Percentiles rank a stretch among this genome's conserved stretches.
Conservation (phyloP, 768 basidiomycete genomes). For the Lactifluus echinatus region DNA sequence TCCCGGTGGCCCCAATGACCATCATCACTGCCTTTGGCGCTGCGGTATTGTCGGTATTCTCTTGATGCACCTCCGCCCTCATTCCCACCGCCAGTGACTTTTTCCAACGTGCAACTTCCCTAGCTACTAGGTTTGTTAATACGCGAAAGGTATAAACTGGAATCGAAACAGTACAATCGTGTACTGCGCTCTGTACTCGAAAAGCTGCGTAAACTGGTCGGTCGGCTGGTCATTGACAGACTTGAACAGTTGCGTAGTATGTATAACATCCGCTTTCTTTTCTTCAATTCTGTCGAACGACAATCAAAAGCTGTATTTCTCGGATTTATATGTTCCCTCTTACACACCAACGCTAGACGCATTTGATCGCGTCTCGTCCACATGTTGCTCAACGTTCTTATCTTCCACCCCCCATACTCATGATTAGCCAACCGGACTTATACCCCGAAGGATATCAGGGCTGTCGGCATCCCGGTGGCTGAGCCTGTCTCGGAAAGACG, state of each 20-base stretch:
- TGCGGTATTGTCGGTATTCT: slow-evolving; percentile 6
- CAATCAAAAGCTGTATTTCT: background rate
- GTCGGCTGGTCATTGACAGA: background rate
- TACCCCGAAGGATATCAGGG: background rate
- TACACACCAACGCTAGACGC: slow-evolving; percentile 15
- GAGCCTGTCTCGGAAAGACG: background rate
- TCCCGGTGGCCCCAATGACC: slow-evolving; percentile 1
- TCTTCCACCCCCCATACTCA: background rate
- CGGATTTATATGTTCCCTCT: slow-evolving; percentile 11
- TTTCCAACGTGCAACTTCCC: background rate
- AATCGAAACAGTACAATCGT: background rate
- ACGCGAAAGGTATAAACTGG: background rate
- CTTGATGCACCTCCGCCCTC: background rate
- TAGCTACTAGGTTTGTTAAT: background rate
- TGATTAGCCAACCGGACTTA: background rate
- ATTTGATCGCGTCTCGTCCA: slow-evolving; percentile 3
- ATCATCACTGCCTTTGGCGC: background rate
- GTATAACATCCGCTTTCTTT: slow-evolving; percentile 10
- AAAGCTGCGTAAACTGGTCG: slow-evolving; percentile 4
- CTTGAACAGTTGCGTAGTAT: slow-evolving; percentile 1
- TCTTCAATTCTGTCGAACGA: background rate
- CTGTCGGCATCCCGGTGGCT: background rate
- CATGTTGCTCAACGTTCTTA: background rate
- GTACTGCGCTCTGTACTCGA: background rate
- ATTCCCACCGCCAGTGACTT: background rate